Conservation (phyloP, 2,329 filamentous ascomycete species). For the Sarocladiaceae sp. region DNA sequence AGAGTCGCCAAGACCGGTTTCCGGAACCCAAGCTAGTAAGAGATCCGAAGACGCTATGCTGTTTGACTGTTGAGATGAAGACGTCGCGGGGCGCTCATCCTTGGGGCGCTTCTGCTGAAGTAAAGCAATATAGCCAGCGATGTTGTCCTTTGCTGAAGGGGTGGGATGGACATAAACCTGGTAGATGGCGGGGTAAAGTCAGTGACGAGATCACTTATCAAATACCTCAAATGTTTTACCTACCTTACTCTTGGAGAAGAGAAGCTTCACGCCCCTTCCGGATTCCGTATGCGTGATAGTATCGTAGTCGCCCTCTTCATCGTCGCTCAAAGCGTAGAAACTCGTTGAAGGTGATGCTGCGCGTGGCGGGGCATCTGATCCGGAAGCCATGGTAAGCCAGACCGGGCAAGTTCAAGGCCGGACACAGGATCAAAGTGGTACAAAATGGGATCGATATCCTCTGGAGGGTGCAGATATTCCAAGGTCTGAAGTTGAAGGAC, state of each 20-base stretch:
- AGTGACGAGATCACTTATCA: not conserved
- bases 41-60: constrained; percentile 63
- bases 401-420: not conserved
- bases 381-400: constrained; percentile 6
- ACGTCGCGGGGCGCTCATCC: constrained; percentile 32
- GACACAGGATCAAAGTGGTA: no score
- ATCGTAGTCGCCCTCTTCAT: constrained; percentile 92
- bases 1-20: constrained; percentile 79
- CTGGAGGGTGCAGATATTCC: no score
- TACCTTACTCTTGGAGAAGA: constrained; percentile 96
- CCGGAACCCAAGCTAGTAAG: constrained; percentile 89
- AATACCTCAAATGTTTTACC: constrained; percentile 17
- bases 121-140: constrained; percentile 87
- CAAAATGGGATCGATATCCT: no score
- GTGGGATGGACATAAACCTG: constrained; percentile 96
- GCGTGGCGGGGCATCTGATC: constrained; percentile 23
- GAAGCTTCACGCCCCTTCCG: constrained; percentile 82
- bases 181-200: constrained; percentile 13
- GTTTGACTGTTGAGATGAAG: constrained; percentile 26
- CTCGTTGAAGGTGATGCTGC: constrained; percentile 73
- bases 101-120: constrained; percentile 74
- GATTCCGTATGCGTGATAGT: constrained; percentile 79
- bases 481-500: no score
- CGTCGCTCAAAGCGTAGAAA: constrained; percentile 94
- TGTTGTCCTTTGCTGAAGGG: constrained; percentile 91